Evolutionary conservation across 495 filamentous ascomycete species (phyloP), one percentile per base, ranked within the genome.

Genomic region (Massariosphaeria phaeospora): DNA sequence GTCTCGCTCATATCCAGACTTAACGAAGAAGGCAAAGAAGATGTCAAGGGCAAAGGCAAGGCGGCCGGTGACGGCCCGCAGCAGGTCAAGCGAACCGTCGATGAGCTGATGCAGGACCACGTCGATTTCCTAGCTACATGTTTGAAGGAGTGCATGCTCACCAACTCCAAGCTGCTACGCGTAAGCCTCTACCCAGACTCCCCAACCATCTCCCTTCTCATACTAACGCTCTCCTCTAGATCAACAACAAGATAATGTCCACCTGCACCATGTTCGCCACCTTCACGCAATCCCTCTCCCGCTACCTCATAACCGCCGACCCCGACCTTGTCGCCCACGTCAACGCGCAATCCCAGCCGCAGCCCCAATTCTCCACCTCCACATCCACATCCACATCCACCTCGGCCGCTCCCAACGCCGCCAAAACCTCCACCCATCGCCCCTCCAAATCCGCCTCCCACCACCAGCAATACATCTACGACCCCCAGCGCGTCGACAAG

Each of bases 91-190:
- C 77, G 90, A 33, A 98, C 93, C 0, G 94, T 98, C 13, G 93
- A 98, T 61, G 89, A 96, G 67, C 72, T 98, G 64, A 98, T 98
- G 93, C 89, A 97, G 70, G 91, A 97, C 68, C 93, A 98, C 75
- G 91, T 98, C 26, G 93, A 97, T 70, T 97, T 97, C 68, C 70
- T 98, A 49, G 93, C 96, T 64, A 96, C 91, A 11, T 98, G 93
- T 69, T 73, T 98, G 49, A 97, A 97, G 72, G 93, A 96, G 72
- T 96, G 94, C 75, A 96, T 96, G 91, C 77, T 98, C 29, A 97
- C 94, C 10, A 96, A 98, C 66, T 85, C 86, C 47, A 96, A 95
- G 70, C 72, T 98, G 7, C 73, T 98, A 17, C 84, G 88, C 74
- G 93, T 96, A 78, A 42, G 78, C 69, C 10, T 38, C 46, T 20